These are phyloP conservation scores for Pezizomycotina sp. DNA, from an alignment of 2,329 filamentous ascomycete species.

Conservation along the genomic window DNA sequence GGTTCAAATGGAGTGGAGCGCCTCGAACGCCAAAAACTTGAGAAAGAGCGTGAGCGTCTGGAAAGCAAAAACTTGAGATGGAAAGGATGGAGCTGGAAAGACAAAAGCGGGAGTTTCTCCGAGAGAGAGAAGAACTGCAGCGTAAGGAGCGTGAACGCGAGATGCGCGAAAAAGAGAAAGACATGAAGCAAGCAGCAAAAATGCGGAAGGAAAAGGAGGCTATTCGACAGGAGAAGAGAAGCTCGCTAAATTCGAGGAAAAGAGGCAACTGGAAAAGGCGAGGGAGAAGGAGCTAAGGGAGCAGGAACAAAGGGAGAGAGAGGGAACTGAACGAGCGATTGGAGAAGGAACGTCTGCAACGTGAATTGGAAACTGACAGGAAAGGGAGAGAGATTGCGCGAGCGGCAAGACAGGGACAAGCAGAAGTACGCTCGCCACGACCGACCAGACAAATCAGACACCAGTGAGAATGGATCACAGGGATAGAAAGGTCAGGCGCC, in stretches of 20 bases:
- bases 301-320: slow-evolving; percentile 12
- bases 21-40: slow-evolving; percentile 8
- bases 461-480: slow-evolving; percentile 12
- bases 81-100: slow-evolving; percentile 16
- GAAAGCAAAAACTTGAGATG: too few species aligned
- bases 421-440: too few species aligned
- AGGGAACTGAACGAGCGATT: slow-evolving; percentile 13
- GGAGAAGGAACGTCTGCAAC: slow-evolving; percentile 17
- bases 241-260: slow-evolving; percentile 13
- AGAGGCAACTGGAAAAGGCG: slow-evolving; percentile 13
- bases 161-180: too few species aligned
- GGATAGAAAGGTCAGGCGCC: slow-evolving; percentile 11
- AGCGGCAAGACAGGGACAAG: slow-evolving; percentile 11
- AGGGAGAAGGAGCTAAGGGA: slow-evolving; percentile 16
- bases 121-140: slow-evolving; percentile 15
- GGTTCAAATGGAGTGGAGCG: too few species aligned
- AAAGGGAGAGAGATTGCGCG: too few species aligned
- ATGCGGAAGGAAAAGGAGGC: slow-evolving; percentile 17
- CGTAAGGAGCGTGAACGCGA: too few species aligned
- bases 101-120: slow-evolving; percentile 14
- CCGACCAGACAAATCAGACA: slow-evolving; percentile 12
- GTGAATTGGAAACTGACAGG: slow-evolving; percentile 6
- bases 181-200: slow-evolving; percentile 14
- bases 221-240: slow-evolving; percentile 14
- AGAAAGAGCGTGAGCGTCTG: slow-evolving; percentile 15